Conservation (phyloP, 169 alveolate genomes). For the Cryptosporidium tyzzeri region DNA sequence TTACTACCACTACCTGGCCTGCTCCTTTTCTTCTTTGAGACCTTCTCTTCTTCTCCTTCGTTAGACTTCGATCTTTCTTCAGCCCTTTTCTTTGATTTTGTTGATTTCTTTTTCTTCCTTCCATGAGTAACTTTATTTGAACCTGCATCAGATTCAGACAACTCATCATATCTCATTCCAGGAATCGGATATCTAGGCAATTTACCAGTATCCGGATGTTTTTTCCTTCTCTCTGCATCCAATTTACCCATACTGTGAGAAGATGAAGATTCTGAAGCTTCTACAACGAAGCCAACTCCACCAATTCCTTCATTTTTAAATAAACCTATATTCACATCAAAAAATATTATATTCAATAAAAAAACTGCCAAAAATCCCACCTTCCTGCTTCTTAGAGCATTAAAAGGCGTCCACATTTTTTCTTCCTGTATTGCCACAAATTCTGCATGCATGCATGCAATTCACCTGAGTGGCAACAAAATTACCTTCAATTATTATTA, state of each 20-base stretch:
- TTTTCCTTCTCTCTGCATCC: slow-evolving; percentile 20
- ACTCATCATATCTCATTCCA: slow-evolving; percentile 62
- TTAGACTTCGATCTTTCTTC: not conserved
- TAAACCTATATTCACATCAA: not conserved
- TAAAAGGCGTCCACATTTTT: slow-evolving; percentile 4
- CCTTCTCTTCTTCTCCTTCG: not conserved
- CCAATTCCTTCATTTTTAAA: not conserved
- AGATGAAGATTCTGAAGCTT: slow-evolving; percentile 20
- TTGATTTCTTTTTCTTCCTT: not conserved
- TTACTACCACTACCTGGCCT: not conserved
- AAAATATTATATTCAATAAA: not conserved
- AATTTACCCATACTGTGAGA: slow-evolving; percentile 11
- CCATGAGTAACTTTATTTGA: not conserved
- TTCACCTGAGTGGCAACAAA: not conserved
- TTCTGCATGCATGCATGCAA: slow-evolving; percentile 15
- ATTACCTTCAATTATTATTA: not conserved
- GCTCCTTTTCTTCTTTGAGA: not conserved
- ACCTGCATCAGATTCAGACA: not conserved
- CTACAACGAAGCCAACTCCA: not conserved
- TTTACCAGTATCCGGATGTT: slow-evolving; percentile 19
- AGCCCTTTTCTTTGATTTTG: not conserved
- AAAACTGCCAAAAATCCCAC: slow-evolving; percentile 16
- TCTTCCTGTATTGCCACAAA: not conserved
- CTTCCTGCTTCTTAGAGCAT: slow-evolving; percentile 2
- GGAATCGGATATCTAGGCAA: slow-evolving; percentile 48